phyloP scores from a whole-genome alignment of 2,329 filamentous ascomycete species.

The Neoscytalidium dimidiatum region DNA sequence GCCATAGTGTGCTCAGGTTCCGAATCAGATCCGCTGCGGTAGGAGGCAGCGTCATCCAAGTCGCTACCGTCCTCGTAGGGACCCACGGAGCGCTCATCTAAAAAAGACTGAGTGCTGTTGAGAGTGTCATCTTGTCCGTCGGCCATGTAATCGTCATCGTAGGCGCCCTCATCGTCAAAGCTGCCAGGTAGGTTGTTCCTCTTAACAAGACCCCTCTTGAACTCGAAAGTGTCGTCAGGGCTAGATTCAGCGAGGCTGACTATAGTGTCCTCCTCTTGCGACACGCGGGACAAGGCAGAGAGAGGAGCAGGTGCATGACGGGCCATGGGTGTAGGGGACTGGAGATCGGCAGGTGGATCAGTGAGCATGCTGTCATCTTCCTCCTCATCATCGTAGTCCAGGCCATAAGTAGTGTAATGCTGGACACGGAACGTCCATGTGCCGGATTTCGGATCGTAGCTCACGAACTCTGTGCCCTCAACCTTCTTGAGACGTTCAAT shows the following conservation, averaged over 20 bases:
- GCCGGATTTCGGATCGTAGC: slow-evolving; percentile 77
- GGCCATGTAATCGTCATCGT: slow-evolving; percentile 56
- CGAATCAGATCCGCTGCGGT: slow-evolving; percentile 71
- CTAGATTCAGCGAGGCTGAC: slow-evolving; percentile 45
- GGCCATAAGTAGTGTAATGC: slow-evolving; percentile 93
- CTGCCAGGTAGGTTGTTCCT: slow-evolving; percentile 69
- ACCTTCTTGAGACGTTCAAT: slow-evolving; percentile 79
- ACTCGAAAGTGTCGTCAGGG: slow-evolving; percentile 58
- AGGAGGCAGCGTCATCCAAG: slow-evolving; percentile 63
- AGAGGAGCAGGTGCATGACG: slow-evolving; percentile 31
- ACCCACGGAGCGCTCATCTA: slow-evolving; percentile 88
- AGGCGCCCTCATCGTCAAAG: slow-evolving; percentile 67
- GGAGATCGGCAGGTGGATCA: slow-evolving; percentile 33
- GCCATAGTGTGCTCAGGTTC: slow-evolving; percentile 72
- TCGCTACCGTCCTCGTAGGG: slow-evolving; percentile 58
- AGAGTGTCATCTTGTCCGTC: slow-evolving; percentile 33
- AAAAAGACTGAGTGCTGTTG: slow-evolving; percentile 71
- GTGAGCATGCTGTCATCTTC: slow-evolving; percentile 50
- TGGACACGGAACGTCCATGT: slow-evolving; percentile 92
- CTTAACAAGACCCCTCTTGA: slow-evolving; percentile 51
- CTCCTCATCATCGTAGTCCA: slow-evolving; percentile 70
- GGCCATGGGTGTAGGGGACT: slow-evolving; percentile 46
- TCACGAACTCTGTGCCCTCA: slow-evolving; percentile 75
- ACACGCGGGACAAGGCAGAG: slow-evolving; percentile 17
- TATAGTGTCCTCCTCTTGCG: slow-evolving; percentile 35